These are phyloP conservation scores for Gyromitra esculenta DNA, from an alignment of 2,329 filamentous ascomycete genomes.

Conservation along the genomic window DNA sequence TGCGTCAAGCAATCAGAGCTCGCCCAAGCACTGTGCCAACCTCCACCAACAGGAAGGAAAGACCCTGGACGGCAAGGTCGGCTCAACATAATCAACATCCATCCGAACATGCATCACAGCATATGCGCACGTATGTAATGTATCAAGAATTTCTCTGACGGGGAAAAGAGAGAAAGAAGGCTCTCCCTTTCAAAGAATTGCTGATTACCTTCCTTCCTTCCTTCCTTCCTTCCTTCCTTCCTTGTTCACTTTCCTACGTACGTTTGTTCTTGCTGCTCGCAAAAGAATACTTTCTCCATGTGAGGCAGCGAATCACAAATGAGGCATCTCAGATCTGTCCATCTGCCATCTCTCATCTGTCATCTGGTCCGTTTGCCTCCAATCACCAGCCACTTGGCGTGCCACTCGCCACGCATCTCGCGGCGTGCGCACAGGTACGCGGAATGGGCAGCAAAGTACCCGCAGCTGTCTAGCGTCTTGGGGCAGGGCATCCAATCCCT, in stretches of 20 bases:
- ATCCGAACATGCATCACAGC: constrained; percentile 31
- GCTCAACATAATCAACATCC: constrained; percentile 34
- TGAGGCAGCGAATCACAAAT: background rate
- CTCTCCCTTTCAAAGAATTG: background rate
- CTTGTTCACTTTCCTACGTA: too few species aligned
- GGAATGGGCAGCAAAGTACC: constrained; percentile 2
- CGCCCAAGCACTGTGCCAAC: background rate
- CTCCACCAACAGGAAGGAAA: constrained; percentile 1
- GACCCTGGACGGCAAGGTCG: constrained; percentile 17
- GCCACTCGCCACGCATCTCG: background rate
- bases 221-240: background rate
- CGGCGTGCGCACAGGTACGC: constrained; percentile 25
- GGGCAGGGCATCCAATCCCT: constrained; percentile 9
- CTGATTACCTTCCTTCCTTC: background rate
- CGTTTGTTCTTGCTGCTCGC: background rate
- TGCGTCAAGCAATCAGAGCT: constrained; percentile 23
- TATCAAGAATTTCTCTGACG: background rate
- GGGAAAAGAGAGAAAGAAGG: background rate
- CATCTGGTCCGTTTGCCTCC: constrained; percentile 15
- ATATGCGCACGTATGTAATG: constrained; percentile 23
- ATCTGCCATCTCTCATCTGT: constrained; percentile 34
- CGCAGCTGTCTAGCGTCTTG: background rate
- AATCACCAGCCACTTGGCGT: constrained; percentile 16
- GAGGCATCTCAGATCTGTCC: background rate
- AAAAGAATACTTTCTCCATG: background rate